phyloP scores from a whole-genome alignment of 306 rosid species.

The Coriaria nepalensis region DNA sequence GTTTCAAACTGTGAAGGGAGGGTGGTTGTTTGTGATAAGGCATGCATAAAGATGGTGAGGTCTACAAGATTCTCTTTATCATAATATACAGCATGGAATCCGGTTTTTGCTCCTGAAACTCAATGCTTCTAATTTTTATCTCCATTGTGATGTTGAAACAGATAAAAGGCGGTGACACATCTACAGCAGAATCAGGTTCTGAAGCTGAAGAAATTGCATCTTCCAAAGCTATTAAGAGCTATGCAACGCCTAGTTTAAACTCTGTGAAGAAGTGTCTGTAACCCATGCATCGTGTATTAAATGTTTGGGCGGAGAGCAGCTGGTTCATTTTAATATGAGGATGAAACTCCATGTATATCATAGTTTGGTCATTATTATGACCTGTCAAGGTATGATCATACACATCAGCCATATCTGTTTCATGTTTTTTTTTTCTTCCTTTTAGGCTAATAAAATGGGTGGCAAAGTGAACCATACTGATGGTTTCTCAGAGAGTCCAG shows the following conservation, averaged over 20 bases:
- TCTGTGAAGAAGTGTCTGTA: slow-evolving; percentile 57
- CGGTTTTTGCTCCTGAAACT: slow-evolving; percentile 2
- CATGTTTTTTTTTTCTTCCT: not conserved
- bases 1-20: slow-evolving; percentile 44
- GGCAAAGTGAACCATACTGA: not conserved
- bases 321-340: not conserved
- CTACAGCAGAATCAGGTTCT: slow-evolving; percentile 86
- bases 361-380: too few relatives aligned
- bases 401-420: not conserved
- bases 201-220: slow-evolving; percentile 82
- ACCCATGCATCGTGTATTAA: not conserved
- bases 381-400: too few relatives aligned
- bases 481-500: not conserved
- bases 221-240: slow-evolving; percentile 51
- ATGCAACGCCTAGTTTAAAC: slow-evolving; percentile 48
- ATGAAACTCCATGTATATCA: too few relatives aligned
- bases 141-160: slow-evolving; percentile 20
- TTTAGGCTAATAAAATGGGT: not conserved
- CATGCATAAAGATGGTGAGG: slow-evolving; percentile 23
- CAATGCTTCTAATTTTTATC: not conserved
- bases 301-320: not conserved
- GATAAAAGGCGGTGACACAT: slow-evolving; percentile 76
- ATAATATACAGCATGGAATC: slow-evolving; percentile 9
- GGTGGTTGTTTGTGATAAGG: slow-evolving; percentile 46
- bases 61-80: slow-evolving; percentile 12